These are phyloP conservation scores for Hysterium pulicare DNA, from an alignment of 2,329 filamentous ascomycete genomes.

Conservation along the genomic window DNA sequence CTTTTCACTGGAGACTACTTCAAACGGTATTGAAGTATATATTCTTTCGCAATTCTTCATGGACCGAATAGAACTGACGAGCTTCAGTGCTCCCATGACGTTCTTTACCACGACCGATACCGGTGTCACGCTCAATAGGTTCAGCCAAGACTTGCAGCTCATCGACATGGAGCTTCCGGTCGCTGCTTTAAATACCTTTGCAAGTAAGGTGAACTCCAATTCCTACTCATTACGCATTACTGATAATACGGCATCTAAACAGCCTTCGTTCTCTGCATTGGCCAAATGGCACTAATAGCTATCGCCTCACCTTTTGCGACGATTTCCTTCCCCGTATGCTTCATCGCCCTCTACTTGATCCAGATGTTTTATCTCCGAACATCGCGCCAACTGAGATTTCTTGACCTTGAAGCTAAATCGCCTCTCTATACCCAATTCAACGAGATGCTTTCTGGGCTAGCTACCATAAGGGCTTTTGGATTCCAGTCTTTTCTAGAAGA, in stretches of 20 bases:
- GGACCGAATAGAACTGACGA: too few relatives aligned
- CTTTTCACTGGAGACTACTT: slow-evolving; percentile 45
- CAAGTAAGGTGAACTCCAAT: slow-evolving; percentile 15
- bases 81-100: slow-evolving; percentile 21
- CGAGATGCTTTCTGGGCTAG: slow-evolving; percentile 48
- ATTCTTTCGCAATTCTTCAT: slow-evolving; percentile 40
- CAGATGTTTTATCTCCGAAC: slow-evolving; percentile 49
- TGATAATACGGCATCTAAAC: slow-evolving; percentile 6
- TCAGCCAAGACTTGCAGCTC: slow-evolving; percentile 42
- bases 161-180: slow-evolving; percentile 39
- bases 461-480: slow-evolving; percentile 51
- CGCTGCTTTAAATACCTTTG: slow-evolving; percentile 30
- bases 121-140: slow-evolving; percentile 41
- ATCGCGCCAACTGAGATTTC: slow-evolving; percentile 48
- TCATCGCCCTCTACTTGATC: slow-evolving; percentile 38
- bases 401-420: slow-evolving; percentile 52
- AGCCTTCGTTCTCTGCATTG: slow-evolving; percentile 32
- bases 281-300: slow-evolving; percentile 37
- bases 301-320: slow-evolving; percentile 40
- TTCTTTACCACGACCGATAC: slow-evolving; percentile 40
- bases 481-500: slow-evolving; percentile 43
- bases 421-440: slow-evolving; percentile 52
- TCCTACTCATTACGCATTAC: background rate
- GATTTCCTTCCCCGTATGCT: slow-evolving; percentile 38
- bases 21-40: slow-evolving; percentile 38